Evolutionary conservation across 371 early-diverging fungal species (phyloP), one percentile per base, ranked within the genome.

Genomic region (Mucor lusitanicus): DNA sequence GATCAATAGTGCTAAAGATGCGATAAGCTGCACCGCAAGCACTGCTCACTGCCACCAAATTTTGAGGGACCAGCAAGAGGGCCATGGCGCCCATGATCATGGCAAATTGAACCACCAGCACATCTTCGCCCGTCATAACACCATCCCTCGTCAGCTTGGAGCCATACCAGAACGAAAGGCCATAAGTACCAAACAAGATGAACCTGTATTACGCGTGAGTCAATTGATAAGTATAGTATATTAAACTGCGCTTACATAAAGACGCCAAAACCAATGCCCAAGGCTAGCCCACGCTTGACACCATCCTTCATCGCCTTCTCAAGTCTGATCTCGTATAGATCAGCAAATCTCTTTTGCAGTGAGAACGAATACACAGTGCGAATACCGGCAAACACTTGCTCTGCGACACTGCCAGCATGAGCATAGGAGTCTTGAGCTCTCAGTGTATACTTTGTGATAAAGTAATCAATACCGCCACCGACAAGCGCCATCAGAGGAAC

Each of bases 351-450:
- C 23, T 83, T 73, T 78, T 95, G 92, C 17, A 88, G 88, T 61
- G 89, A 89, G 78, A 96, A 97, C 3, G 96, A 86, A 50, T 86
- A 88, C 30, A 96, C 93, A 11, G 97, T 97, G 56, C 96, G 89
- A 58, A 98, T 92, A 39, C 90, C 86, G 8, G 92, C 77, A 60
- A 99, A 83, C 0, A 89, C 94, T 74, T 99, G 83, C 65, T 83
- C 80, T 48, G 79, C 83, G 35, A 83, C 71, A 6, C 79, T 69
- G 30, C 83, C 83, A 25, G 83, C 83, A 37, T 80, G 76, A 53
- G 80, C 83, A 68, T 83, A 83, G 25, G 75, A 60, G 35, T 75
- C 66, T 57, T 83, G 83, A 7, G 80, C 50, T 9, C 64, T 69
- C 15, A 80, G 55, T 9, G 80, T 79, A 42, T 74, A 81, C 15